Evolutionary conservation across 2,329 filamentous ascomycete species (phyloP).

Genomic region (Phyllosticta citrichinensis): DNA sequence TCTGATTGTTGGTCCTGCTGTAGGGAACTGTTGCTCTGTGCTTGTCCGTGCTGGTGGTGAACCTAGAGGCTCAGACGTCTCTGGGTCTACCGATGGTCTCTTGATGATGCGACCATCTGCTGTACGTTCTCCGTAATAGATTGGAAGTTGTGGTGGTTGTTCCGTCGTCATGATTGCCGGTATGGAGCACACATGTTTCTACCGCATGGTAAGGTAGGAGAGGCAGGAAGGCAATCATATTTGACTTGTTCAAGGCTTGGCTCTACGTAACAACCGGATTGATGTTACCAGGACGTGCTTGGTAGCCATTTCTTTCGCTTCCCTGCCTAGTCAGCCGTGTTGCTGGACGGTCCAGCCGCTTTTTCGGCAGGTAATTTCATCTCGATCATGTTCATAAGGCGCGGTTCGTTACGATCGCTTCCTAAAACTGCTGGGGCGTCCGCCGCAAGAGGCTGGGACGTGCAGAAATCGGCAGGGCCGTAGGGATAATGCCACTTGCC

Average conservation of each 20-base stretch:
- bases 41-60: slow-evolving; percentile 2
- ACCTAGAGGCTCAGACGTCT: background rate
- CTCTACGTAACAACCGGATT: background rate
- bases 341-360: background rate
- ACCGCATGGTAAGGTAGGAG: background rate
- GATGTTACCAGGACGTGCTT: background rate
- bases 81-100: slow-evolving; percentile 9
- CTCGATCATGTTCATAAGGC: slow-evolving; percentile 4
- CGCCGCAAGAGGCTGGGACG: background rate
- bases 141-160: slow-evolving; percentile 1
- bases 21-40: background rate
- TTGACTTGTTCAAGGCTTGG: background rate
- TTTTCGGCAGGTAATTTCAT: background rate
- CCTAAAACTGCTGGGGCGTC: slow-evolving; percentile 1
- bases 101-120: slow-evolving; percentile 10
- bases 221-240: background rate
- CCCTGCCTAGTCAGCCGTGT: background rate
- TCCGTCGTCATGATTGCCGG: background rate
- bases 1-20: background rate
- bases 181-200: background rate
- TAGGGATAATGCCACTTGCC: background rate
- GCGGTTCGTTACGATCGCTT: slow-evolving; percentile 6
- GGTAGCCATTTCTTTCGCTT: background rate
- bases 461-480: background rate
- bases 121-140: slow-evolving; percentile 10